Evolutionary conservation across 73 alveolate species (phyloP), one percentile per base, ranked within the genome.

Genomic region (Symbiodinium pilosum): DNA sequence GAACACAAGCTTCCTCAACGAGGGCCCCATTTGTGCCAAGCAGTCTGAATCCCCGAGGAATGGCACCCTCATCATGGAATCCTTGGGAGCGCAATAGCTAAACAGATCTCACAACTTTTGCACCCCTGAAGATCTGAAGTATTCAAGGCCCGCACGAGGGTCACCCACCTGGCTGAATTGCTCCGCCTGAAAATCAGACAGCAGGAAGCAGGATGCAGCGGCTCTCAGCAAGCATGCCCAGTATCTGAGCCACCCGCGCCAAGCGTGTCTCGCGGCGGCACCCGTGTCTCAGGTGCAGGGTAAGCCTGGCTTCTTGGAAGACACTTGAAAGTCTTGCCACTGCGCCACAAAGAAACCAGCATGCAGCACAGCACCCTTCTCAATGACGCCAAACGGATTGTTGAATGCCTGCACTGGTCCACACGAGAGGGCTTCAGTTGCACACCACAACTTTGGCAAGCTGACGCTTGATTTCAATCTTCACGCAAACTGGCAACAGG

Each of bases 351-450:
- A 6, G 12, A 30, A 64, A 64, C 81, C 39, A 64, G 81, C 81
- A 64, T 28, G 81, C 81, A 64, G 30, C 38, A 43, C 97, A 30
- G 97, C 28, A 30, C 97, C 97, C 97, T 91, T 91, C 88, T 91
- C 97, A n/a, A 91, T 86, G 89, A 91, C 97, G 24, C 97, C 97
- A 86, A 91, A 91, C 52, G 97, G 97, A 26, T 91, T 91, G n/a
- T 83, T 91, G 69, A 69, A 91, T 36, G 44, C 97, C 97, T 91
- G 68, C 30, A 18, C 3, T 32, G 32, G 87, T 18, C 81, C 34
- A n/a, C 81, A 28, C 81, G 81, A 28, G n/a, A 54, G 68, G 2
- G 81, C 81, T 64, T 26, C 81, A n/a, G 6, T 38, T 9, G 24
- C 38, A 5, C 28, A 64, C 6, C n/a, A 21, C n/a, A 54, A 54